Evolutionary conservation across 192 early-diverging fungal species (phyloP), one percentile per base, ranked within the genome.

Genomic region (Coemansia nantahalensis): DNA sequence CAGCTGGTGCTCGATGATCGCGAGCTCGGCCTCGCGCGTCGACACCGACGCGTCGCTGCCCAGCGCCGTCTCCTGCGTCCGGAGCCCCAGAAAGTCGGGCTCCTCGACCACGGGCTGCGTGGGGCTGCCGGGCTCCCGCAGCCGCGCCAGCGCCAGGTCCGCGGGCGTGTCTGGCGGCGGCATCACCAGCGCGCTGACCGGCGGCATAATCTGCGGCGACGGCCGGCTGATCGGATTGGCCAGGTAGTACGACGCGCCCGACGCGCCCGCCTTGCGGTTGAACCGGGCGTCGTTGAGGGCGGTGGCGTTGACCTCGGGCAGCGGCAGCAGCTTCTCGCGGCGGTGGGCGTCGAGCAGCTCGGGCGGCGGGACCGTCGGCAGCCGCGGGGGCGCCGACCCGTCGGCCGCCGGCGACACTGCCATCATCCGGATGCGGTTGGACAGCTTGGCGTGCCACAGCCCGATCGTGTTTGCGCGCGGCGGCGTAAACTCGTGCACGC

Each of bases 1-100:
- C 28, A 75, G 59, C 45, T 75, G 72, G 43, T 58, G 59, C 61
- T 75, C 65, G n/a, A 75, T 75, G 13, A 66, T 67, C 13, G 65
- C 60, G 19, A 75, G 54, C 39, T 75, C 72, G 0, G 56, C 50
- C 44, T 75, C 72, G 10, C 59, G 55, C 36, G 44, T 64, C 21
- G 72, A 75, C 14, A 45, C 15, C 4, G 45, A 42, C 9, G 48
- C 55, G 12, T 32, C 38, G 4, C 16, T n/a, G 0, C 40, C 17
- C 8, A 18, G 8, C 23, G n/a, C 35, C 7, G 45, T 23, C 23
- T 37, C 21, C 26, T 36, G 23, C 35, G 52, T 13, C 34, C 21
- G 34, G 10, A 54, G 40, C 28, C 38, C 28, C 12, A 53, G 26
- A 2, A 43, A 31, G 14, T 45, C 42, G 17, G 41, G 42, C 32